Base-by-base conservation (phyloP, 1,284 basidiomycete species). In the Microstroma glucosiphilum region DNA sequence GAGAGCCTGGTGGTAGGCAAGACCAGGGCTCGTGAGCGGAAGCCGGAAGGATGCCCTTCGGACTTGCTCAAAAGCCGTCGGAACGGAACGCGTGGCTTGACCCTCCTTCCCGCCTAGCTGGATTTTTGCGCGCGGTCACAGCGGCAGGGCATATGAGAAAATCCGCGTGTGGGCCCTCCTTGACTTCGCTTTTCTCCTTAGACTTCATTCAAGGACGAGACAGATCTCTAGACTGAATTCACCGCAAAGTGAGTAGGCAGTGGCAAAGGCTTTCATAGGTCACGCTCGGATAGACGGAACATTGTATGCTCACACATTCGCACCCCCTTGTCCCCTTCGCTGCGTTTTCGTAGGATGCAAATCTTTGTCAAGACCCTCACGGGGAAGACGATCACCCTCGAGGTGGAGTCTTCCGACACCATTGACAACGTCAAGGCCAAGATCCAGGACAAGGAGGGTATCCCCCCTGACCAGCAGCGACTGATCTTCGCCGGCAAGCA, bases 321-420 rank as follows among this genome's bases (percentile, higher is more conserved):
- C 30, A 37, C 30, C 9, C 30, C 9, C 30, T 3, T 9, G n/a
- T 37, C 9, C 94, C 62, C 89, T 98, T 67, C 93, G 97, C 82
- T 83, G 96, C 69, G 94, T 97, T 68, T 90, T 81, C 85, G 90
- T 81, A 90, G 90, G 68, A 69, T 73, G 70, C 69, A 70, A 62
- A 69, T 69, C 53, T 72, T 71, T 54, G 70, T 73, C 61, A 71
- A 70, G 68, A 70, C 71, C 0, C 56, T 70, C 8, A 72, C 73
- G 1, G 73, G 73, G 40, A 75, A 75, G 70, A 78, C 76, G 87
- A 12, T 87, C 82, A 26, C 76, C 2, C 63, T 78, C 9, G 76
- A 78, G 60, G 76, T 78, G 46, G 76, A 78, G 71, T 76, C 76
- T 8, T 70, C 66, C 8, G 84, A 85, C 82, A 85, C 84, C 63